phyloP scores from a whole-genome alignment of 345 rosid species.

The Hibiscus mutabilis region DNA sequence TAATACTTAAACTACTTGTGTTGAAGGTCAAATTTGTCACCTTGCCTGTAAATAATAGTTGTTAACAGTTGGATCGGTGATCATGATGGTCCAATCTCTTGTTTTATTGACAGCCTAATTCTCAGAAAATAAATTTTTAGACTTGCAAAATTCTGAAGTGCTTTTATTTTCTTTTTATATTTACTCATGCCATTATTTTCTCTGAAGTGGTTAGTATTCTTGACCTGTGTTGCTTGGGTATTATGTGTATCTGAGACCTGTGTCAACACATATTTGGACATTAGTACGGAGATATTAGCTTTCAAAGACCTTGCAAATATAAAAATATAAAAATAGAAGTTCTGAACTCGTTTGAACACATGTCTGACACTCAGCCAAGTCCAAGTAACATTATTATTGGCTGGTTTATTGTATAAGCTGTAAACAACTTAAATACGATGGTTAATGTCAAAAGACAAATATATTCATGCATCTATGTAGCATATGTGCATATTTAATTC shows the following conservation, averaged over 20 bases:
- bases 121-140: neutral
- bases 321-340: neutral
- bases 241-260: neutral
- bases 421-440: neutral
- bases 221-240: neutral
- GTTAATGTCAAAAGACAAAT: neutral
- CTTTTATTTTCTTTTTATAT: neutral
- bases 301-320: neutral
- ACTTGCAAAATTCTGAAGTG: neutral
- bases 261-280: neutral
- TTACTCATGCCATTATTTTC: neutral
- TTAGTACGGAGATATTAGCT: neutral
- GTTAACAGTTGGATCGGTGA: neutral
- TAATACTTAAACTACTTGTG: neutral
- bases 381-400: neutral
- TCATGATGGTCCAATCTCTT: neutral
- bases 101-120: neutral
- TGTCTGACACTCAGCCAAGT: neutral
- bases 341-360: neutral
- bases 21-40: neutral
- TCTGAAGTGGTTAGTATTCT: neutral
- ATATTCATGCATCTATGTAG: neutral
- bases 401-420: neutral
- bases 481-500: neutral
- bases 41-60: neutral